phyloP scores from a whole-genome alignment of 805 yeast genomes.

The Zygosaccharomyces bailii region DNA sequence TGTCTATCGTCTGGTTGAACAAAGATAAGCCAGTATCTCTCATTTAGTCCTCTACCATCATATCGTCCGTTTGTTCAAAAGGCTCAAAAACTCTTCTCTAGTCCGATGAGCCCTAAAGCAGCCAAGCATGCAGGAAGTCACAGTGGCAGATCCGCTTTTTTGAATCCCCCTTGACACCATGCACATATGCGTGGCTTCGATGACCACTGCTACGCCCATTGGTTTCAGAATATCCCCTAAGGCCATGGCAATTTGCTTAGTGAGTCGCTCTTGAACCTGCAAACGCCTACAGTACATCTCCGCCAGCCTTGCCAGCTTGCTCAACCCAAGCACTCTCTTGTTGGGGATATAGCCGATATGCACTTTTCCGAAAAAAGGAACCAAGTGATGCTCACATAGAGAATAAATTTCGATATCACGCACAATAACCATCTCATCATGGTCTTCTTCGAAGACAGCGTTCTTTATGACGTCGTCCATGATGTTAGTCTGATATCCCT shows the following conservation, averaged over 20 bases:
- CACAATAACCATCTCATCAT: conserved; percentile 98
- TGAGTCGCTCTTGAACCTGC: conserved; percentile 96
- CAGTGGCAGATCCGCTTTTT: conserved; percentile 88
- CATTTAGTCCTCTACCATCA: conserved; percentile 9
- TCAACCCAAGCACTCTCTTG: conserved; percentile 85
- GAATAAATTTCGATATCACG: conserved; percentile 90
- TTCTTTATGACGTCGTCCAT: conserved; percentile 80
- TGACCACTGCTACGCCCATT: conserved; percentile 96
- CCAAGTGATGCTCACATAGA: conserved; percentile 95
- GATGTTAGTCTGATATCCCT: conserved; percentile 93
- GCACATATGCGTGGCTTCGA: conserved; percentile 98
- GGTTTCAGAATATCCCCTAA: conserved; percentile 87
- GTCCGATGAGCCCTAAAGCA: conserved; percentile 94
- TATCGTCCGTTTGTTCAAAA: conserved; percentile 56
- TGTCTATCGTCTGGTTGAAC: conserved; percentile 12
- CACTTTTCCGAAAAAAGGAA: conserved; percentile 95
- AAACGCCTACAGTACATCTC: conserved; percentile 95
- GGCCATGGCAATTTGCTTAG: conserved; percentile 97
- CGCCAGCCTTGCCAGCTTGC: conserved; percentile 91
- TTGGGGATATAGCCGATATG: conserved; percentile 98
- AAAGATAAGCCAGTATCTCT: conserved; percentile 18
- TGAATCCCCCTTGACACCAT: conserved; percentile 98
- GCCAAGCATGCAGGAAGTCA: conserved; percentile 96
- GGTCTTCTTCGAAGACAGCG: conserved; percentile 97
- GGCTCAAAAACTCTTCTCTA: conserved; percentile 88